phyloP scores from a whole-genome alignment of 2,329 filamentous ascomycete species.

The Pezicula rhizophila region DNA sequence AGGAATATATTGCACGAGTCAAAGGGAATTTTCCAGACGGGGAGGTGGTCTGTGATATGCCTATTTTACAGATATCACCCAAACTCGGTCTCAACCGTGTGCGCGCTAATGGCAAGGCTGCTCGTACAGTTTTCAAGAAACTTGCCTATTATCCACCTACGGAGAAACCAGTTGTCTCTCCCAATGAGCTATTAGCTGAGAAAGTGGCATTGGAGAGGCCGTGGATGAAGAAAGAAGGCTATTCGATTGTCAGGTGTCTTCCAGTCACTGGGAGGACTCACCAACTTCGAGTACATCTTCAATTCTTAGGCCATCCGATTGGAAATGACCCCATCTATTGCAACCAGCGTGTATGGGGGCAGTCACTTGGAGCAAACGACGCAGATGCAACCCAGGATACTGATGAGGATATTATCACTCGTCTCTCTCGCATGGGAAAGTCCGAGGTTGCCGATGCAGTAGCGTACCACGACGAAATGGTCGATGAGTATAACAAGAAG shows the following conservation, averaged over 20 bases:
- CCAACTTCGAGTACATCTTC: slow-evolving; percentile 89
- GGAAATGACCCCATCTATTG: slow-evolving; percentile 97
- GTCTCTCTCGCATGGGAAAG: slow-evolving; percentile 87
- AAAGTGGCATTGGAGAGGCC: slow-evolving; percentile 21
- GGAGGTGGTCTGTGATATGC: slow-evolving; percentile 86
- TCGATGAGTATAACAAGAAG: slow-evolving; percentile 81
- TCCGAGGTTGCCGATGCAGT: slow-evolving; percentile 85
- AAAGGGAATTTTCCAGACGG: slow-evolving; percentile 88
- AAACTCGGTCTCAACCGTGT: slow-evolving; percentile 92
- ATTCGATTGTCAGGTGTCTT: slow-evolving; percentile 90
- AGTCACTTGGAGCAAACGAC: slow-evolving; percentile 64
- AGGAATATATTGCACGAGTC: slow-evolving; percentile 91
- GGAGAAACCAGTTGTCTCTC: slow-evolving; percentile 9
- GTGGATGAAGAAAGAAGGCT: slow-evolving; percentile 61
- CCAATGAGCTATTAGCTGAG: slow-evolving; percentile 6
- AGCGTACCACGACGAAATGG: slow-evolving; percentile 90
- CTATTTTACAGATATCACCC: slow-evolving; percentile 88
- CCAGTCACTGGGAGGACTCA: slow-evolving; percentile 93
- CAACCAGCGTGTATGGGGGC: slow-evolving; percentile 86
- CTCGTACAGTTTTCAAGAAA: slow-evolving; percentile 84
- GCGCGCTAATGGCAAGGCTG: slow-evolving; percentile 85
- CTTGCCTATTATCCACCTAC: slow-evolving; percentile 79
- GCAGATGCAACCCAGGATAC: slow-evolving; percentile 62
- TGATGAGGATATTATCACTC: slow-evolving; percentile 84
- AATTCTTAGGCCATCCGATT: slow-evolving; percentile 91